Percentiles rank a stretch among this genome's conserved stretches.
Conservation (phyloP, 2,329 filamentous ascomycete species). For the Piedraia hortae region DNA sequence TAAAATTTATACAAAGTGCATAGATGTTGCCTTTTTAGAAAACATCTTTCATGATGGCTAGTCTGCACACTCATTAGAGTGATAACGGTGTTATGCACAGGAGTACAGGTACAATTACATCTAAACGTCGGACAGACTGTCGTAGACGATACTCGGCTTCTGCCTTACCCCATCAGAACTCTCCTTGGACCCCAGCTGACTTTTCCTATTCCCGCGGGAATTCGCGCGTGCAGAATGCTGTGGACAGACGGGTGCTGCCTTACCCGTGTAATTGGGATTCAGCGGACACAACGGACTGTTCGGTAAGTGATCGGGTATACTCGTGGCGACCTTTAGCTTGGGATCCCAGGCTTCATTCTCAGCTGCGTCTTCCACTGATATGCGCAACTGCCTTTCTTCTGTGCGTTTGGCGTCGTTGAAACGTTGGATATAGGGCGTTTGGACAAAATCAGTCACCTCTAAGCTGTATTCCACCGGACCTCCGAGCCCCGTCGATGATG, state of each 20-base stretch:
- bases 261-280: slow-evolving; percentile 12
- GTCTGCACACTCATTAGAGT: no score
- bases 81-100: neutral
- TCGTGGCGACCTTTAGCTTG: slow-evolving; percentile 10
- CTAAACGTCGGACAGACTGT: neutral
- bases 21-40: no score
- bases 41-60: no score
- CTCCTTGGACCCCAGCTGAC: no score
- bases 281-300: slow-evolving; percentile 18
- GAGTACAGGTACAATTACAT: slow-evolving; percentile 1
- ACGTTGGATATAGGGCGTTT: slow-evolving; percentile 10
- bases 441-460: slow-evolving; percentile 9
- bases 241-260: slow-evolving; percentile 14
- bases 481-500: neutral
- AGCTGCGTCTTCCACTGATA: slow-evolving; percentile 6
- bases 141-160: no score
- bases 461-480: slow-evolving; percentile 1
- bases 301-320: slow-evolving; percentile 18
- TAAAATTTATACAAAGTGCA: no score
- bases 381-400: slow-evolving; percentile 6
- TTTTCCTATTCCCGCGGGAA: slow-evolving; percentile 1
- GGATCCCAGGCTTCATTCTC: slow-evolving; percentile 6
- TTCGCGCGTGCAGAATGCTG: slow-evolving; percentile 7
- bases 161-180: no score
- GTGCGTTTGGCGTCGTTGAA: slow-evolving; percentile 9